These are phyloP conservation scores for Chlamydomonas urium DNA, from an alignment of 139 green algal species.

Conservation along the genomic window DNA sequence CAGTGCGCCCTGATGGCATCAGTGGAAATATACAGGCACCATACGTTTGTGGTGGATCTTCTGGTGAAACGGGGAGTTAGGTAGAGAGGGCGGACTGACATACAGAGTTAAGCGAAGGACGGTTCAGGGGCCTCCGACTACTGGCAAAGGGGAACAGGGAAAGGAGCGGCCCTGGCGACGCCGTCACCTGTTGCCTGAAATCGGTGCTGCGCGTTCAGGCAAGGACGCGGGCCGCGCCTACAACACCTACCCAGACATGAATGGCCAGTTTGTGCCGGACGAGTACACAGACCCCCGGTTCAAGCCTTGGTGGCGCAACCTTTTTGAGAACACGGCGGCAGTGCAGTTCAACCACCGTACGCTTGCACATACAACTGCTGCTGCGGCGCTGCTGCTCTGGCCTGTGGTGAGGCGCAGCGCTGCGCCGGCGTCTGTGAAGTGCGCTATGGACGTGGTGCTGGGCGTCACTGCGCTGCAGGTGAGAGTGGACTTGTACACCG, in stretches of 20 bases:
- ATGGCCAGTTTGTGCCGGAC: constrained; percentile 74
- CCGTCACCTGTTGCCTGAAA: too few species aligned
- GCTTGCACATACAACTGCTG: constrained; percentile 77
- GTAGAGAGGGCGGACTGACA: too few species aligned
- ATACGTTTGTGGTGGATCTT: too few species aligned
- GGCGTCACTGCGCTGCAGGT: constrained; percentile 56
- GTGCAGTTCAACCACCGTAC: constrained; percentile 60
- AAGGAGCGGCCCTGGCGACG: too few species aligned
- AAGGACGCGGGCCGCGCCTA: constrained; percentile 89
- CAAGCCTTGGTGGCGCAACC: constrained; percentile 82
- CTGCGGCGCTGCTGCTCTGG: constrained; percentile 54
- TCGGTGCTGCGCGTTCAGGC: constrained; percentile 52
- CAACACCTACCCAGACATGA: constrained; percentile 98
- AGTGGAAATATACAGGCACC: too few species aligned
- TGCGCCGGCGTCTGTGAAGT: constrained; percentile 35
- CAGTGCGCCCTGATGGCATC: too few species aligned
- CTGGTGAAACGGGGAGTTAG: too few species aligned
- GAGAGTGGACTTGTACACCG: too few species aligned
- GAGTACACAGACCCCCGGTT: too few species aligned
- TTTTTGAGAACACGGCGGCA: constrained; percentile 95
- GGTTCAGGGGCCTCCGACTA: too few species aligned
- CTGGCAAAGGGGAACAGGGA: too few species aligned
- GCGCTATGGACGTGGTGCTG: constrained; percentile 40
- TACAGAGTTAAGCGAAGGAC: too few species aligned
- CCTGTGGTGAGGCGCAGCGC: background rate